Evolutionary conservation across 352 stramenopile species (phyloP).

Genomic region (Pythium rhizo-oryzae): DNA sequence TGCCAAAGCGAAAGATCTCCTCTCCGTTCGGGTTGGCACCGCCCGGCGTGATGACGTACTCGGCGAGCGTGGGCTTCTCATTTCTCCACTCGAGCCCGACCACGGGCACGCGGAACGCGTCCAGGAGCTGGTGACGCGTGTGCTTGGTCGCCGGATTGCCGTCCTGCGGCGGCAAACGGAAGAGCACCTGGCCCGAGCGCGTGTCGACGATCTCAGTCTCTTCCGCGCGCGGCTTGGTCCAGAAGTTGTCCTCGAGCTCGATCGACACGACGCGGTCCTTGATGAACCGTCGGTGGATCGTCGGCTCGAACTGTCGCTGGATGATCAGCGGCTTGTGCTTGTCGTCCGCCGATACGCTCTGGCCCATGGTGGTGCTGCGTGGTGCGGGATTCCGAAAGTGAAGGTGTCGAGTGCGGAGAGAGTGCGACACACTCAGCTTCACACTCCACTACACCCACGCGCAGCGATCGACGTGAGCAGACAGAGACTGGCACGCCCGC

Average conservation of each 20-base stretch:
- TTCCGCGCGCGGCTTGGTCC: conserved; percentile 21
- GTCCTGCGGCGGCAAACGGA: conserved; percentile 18
- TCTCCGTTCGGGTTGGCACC: conserved; percentile 13
- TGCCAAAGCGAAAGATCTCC: conserved; percentile 15
- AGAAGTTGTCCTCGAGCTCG: conserved; percentile 28
- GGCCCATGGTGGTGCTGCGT: conserved; percentile 7
- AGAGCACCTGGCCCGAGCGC: conserved; percentile 21
- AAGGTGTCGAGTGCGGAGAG: not conserved
- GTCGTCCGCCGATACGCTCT: conserved; percentile 22
- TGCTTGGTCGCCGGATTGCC: conserved; percentile 16
- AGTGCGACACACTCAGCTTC: not conserved
- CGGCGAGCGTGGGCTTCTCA: conserved; percentile 13
- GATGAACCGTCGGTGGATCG: conserved; percentile 27
- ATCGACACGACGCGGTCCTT: conserved; percentile 24
- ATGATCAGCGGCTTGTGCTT: conserved; percentile 28
- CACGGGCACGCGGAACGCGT: conserved; percentile 26
- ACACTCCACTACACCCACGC: not conserved
- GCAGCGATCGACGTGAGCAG: too few species aligned
- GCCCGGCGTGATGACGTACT: conserved; percentile 18
- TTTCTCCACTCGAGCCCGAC: conserved; percentile 22
- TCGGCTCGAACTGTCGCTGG: conserved; percentile 24
- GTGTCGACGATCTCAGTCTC: conserved; percentile 23
- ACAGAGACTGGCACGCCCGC: too few species aligned
- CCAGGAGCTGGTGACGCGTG: conserved; percentile 20
- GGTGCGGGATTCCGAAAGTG: not conserved